Evolutionary conservation across 2,329 filamentous ascomycete genomes (phyloP).

Genomic region (Trichoderma koningii): DNA sequence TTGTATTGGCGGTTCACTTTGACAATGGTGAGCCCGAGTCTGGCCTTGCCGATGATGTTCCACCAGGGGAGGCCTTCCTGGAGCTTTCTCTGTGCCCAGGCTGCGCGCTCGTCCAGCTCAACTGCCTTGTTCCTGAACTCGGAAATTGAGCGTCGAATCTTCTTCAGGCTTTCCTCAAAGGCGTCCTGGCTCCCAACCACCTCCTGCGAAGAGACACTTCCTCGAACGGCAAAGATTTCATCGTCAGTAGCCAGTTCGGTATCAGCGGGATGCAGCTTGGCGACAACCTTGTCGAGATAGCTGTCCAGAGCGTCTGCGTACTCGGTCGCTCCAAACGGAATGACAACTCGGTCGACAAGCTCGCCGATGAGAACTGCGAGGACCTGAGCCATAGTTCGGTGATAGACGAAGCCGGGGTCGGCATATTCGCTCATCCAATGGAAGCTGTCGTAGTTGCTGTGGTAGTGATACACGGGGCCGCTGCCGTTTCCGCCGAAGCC

Average conservation of each 20-base stretch:
- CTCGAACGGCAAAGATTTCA: conserved; percentile 39
- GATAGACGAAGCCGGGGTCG: conserved; percentile 68
- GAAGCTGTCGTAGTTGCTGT: conserved; percentile 89
- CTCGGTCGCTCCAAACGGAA: conserved; percentile 65
- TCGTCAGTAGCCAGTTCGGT: conserved; percentile 34
- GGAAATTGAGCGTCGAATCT: conserved; percentile 43
- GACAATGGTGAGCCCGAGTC: conserved; percentile 64
- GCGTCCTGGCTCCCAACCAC: conserved; percentile 42
- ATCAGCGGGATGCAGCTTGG: conserved; percentile 46
- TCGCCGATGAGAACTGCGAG: conserved; percentile 63
- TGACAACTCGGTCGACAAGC: conserved; percentile 61
- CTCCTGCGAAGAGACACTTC: conserved; percentile 31
- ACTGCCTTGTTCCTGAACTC: conserved; percentile 45
- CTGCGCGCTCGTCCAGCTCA: conserved; percentile 50
- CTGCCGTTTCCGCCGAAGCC: conserved; percentile 52
- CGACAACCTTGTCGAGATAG: conserved; percentile 56
- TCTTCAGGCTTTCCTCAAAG: conserved; percentile 45
- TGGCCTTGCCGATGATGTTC: conserved; percentile 69
- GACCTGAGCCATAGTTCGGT: conserved; percentile 66
- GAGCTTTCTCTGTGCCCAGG: conserved; percentile 46
- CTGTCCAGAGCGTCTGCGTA: conserved; percentile 60
- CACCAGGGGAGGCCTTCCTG: conserved; percentile 71
- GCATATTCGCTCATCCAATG: conserved; percentile 84
- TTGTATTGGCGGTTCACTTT: conserved; percentile 81
- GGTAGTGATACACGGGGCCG: conserved; percentile 74